These are phyloP conservation scores for Cucumis melo DNA, from an alignment of 306 rosid species.

Conservation along the genomic window DNA sequence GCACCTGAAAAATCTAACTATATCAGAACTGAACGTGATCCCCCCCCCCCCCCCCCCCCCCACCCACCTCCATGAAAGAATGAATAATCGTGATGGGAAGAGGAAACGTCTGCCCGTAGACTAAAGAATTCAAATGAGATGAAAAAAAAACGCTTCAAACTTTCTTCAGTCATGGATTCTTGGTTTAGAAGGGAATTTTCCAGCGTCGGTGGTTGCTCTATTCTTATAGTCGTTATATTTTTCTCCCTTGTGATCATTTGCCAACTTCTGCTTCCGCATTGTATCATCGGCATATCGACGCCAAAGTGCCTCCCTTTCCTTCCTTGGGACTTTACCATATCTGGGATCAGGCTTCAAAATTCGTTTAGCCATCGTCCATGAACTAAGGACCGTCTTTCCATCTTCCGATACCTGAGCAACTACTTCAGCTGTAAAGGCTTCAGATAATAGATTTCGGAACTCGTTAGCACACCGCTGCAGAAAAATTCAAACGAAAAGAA, in stretches of 20 bases:
- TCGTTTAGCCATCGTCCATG: conserved; percentile 87
- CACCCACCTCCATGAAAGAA: background rate
- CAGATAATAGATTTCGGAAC: conserved; percentile 55
- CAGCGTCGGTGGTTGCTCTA: conserved; percentile 8
- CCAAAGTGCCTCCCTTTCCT: conserved; percentile 83
- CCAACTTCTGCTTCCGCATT: conserved; percentile 47
- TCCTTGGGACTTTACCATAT: conserved; percentile 59
- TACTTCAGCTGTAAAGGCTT: conserved; percentile 51
- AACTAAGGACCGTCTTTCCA: conserved; percentile 64
- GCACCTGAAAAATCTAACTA: background rate
- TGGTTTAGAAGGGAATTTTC: background rate
- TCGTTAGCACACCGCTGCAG: conserved; percentile 66
- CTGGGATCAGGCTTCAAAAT: conserved; percentile 60
- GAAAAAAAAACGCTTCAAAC: background rate
- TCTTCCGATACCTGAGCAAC: conserved; percentile 51
- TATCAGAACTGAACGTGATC: background rate
- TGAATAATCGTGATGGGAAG: background rate
- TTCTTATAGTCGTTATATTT: conserved; percentile 37
- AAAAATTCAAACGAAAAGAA: conserved; percentile 11
- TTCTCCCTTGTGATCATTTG: conserved; percentile 45
- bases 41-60: background rate
- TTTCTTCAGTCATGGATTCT: background rate
- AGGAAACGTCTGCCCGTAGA: background rate
- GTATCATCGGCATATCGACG: conserved; percentile 53
- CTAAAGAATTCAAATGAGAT: background rate